phyloP scores from a whole-genome alignment of 2,329 filamentous ascomycete species.

The Colletotrichum noveboracense region DNA sequence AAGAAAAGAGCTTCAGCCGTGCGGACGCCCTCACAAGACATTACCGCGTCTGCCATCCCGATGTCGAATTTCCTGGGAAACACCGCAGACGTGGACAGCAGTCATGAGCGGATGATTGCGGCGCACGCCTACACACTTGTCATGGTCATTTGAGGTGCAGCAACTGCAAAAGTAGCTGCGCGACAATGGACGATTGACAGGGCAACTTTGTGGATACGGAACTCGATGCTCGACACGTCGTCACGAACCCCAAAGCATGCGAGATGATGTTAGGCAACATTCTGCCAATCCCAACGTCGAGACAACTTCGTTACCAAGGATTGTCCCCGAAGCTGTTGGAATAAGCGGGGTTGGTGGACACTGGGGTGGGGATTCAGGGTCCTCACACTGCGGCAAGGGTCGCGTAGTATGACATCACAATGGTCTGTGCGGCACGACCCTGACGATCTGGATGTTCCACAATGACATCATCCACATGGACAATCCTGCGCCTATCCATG shows the following conservation, averaged over 20 bases:
- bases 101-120: background rate
- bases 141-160: background rate
- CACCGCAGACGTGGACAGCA: conserved; percentile 38
- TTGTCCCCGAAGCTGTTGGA: background rate
- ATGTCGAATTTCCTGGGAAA: conserved; percentile 80
- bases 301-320: background rate
- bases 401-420: conserved; percentile 10
- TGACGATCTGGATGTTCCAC: conserved; percentile 8
- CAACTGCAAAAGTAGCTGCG: background rate
- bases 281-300: background rate
- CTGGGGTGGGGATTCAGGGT: conserved; percentile 12
- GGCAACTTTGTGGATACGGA: background rate
- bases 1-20: conserved; percentile 96
- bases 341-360: background rate
- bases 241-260: background rate
- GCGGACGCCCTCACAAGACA: conserved; percentile 94
- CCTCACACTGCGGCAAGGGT: conserved; percentile 14
- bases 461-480: conserved; percentile 6
- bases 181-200: background rate
- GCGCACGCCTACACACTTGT: background rate
- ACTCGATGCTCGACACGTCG: background rate
- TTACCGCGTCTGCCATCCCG: conserved; percentile 92
- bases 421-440: conserved; percentile 12
- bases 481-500: background rate
- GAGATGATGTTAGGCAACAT: background rate